phyloP scores from a whole-genome alignment of 371 early-diverging fungal genomes.

The Mortierella sp. region DNA sequence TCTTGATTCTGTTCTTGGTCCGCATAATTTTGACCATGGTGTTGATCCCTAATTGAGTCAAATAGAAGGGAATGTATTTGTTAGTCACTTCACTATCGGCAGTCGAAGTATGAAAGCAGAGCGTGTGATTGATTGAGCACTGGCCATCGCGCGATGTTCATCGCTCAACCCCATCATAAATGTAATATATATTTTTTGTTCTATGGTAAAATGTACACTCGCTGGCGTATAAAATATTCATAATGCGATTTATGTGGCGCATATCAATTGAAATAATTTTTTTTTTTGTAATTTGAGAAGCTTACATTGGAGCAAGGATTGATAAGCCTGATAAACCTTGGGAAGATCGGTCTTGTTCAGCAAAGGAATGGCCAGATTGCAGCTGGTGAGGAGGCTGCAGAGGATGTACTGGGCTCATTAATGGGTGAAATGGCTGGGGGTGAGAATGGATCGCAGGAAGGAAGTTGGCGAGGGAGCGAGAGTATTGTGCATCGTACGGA shows the following conservation, averaged over 20 bases:
- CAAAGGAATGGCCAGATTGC: conserved; percentile 12
- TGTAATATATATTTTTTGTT: not conserved
- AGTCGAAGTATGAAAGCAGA: not conserved
- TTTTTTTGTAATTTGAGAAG: not conserved
- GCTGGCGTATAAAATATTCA: not conserved
- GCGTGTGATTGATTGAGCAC: conserved; percentile 9
- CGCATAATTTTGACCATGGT: not conserved
- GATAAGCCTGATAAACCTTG: conserved; percentile 16
- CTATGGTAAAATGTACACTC: not conserved
- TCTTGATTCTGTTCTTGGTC: not conserved
- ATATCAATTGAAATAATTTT: not conserved
- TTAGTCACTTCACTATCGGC: not conserved
- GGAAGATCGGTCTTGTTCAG: not conserved
- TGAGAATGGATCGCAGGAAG: not conserved
- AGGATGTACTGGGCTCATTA: conserved; percentile 21
- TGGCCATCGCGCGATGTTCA: conserved; percentile 10
- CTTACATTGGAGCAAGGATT: conserved; percentile 22
- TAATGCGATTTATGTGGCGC: not conserved
- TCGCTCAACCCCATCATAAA: not conserved
- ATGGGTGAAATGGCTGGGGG: conserved; percentile 3
- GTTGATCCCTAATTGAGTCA: not conserved
- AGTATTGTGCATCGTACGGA: not conserved
- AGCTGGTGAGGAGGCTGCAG: conserved; percentile 21
- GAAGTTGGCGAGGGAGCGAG: not conserved
- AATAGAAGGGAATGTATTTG: not conserved